A percentile compares a stretch with the other conserved stretches of the same genome.
Evolutionary conservation across 495 filamentous ascomycete genomes (phyloP).

Genomic region (Aspergillus mulundensis): DNA sequence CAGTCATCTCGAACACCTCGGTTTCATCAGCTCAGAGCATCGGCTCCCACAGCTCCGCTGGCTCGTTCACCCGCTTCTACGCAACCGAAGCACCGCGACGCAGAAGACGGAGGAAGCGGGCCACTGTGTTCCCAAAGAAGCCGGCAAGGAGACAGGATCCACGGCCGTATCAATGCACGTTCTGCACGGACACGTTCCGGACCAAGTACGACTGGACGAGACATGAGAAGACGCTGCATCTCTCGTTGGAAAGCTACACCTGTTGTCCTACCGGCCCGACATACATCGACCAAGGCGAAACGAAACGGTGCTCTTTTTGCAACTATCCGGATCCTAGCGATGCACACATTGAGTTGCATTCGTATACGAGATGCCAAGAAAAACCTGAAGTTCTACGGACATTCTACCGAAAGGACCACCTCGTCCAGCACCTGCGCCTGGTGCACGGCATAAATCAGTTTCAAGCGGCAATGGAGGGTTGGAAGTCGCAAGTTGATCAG

Average conservation of each 20-base stretch:
- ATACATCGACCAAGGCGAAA: conserved; percentile 1
- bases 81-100: conserved; percentile 2
- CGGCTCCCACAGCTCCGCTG: conserved; percentile 49
- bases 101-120: background rate
- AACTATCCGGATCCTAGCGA: conserved; percentile 13
- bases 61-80: conserved; percentile 48
- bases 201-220: conserved; percentile 79
- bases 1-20: conserved; percentile 25
- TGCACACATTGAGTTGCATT: conserved; percentile 44
- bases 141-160: background rate
- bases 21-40: conserved; percentile 38
- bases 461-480: conserved; percentile 59
- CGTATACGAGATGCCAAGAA: conserved; percentile 59
- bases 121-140: background rate
- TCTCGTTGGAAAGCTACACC: conserved; percentile 69
- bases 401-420: conserved; percentile 77
- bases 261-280: conserved; percentile 57
- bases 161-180: conserved; percentile 65
- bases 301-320: conserved; percentile 19
- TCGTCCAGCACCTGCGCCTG: conserved; percentile 68
- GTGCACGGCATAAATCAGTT: conserved; percentile 57
- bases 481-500: conserved; percentile 58
- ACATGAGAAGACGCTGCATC: conserved; percentile 73
- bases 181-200: conserved; percentile 74
- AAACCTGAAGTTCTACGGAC: conserved; percentile 52